Evolutionary conservation across 257 asterid species (phyloP).

Genomic region (Jacaranda mimosifolia): DNA sequence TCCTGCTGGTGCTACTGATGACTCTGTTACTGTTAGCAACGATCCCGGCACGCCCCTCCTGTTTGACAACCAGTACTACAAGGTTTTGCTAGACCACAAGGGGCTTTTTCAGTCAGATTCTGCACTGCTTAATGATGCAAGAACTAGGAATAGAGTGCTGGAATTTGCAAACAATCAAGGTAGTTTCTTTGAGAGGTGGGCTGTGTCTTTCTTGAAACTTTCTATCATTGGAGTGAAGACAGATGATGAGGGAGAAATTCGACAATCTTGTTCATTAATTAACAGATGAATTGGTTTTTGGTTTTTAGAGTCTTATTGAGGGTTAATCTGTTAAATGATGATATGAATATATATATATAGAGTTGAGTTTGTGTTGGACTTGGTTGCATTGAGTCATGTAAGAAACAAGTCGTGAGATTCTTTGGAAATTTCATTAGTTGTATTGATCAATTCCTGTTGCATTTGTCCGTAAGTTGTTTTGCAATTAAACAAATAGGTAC

Average conservation of each 20-base stretch:
- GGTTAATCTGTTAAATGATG: neutral
- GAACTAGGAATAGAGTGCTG: conserved; percentile 51
- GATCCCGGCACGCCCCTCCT: conserved; percentile 66
- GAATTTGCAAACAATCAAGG: conserved; percentile 60
- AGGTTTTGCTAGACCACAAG: conserved; percentile 53
- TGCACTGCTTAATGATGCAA: conserved; percentile 53
- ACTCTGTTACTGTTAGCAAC: conserved; percentile 54
- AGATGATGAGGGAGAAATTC: conserved; percentile 59
- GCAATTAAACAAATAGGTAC: too few species aligned
- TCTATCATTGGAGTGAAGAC: conserved; percentile 61
- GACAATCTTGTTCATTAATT: conserved; percentile 56
- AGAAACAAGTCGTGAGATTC: neutral
- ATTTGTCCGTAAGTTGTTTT: too few species aligned
- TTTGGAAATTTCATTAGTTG: too few species aligned
- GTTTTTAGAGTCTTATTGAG: neutral
- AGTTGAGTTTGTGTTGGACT: neutral
- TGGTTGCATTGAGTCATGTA: neutral
- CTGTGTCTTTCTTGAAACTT: conserved; percentile 62
- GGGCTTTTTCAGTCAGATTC: conserved; percentile 86
- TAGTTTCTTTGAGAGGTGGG: conserved; percentile 64
- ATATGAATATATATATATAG: neutral
- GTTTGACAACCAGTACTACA: conserved; percentile 74
- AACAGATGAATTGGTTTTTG: conserved; percentile 40
- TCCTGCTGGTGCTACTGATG: conserved; percentile 43
- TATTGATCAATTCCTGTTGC: too few species aligned